Evolutionary conservation across 2,329 filamentous ascomycete species (phyloP).

Genomic region (Pseudocercospora fuligena): DNA sequence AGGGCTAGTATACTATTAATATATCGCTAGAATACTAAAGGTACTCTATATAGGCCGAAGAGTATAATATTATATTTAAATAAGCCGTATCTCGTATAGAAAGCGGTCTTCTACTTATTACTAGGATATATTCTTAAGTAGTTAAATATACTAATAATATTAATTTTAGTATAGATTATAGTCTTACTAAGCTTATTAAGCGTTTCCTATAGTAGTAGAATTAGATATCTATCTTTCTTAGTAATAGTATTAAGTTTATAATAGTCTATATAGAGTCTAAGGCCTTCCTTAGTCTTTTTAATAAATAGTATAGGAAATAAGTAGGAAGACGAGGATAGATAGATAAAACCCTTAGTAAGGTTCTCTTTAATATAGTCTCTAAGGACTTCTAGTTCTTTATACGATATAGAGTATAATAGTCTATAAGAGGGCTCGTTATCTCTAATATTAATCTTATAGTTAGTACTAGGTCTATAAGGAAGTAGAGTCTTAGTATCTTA

Average conservation of each 20-base stretch:
- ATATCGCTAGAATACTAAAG: constrained; percentile 36
- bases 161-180: no score
- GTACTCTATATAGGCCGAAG: constrained; percentile 33
- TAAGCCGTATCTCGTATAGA: constrained; percentile 31
- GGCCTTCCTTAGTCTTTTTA: no score
- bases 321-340: no score
- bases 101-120: constrained; percentile 33
- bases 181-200: constrained; percentile 26
- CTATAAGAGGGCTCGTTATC: no score
- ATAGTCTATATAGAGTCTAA: constrained; percentile 40
- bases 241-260: constrained; percentile 38
- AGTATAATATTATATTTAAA: constrained; percentile 37
- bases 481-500: not conserved
- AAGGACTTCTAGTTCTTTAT: no score
- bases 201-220: constrained; percentile 36
- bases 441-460: not conserved
- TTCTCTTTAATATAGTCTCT: no score
- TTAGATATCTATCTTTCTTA: constrained; percentile 37
- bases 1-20: constrained; percentile 32
- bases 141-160: constrained; percentile 35
- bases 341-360: not conserved
- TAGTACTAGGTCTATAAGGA: not conserved
- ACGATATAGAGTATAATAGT: no score
- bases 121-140: constrained; percentile 31
- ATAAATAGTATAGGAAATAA: no score